A percentile compares a stretch with the other conserved stretches of the same genome.
phyloP scores from a whole-genome alignment of 169 alveolate genomes.

The Plasmodium knowlesi region DNA sequence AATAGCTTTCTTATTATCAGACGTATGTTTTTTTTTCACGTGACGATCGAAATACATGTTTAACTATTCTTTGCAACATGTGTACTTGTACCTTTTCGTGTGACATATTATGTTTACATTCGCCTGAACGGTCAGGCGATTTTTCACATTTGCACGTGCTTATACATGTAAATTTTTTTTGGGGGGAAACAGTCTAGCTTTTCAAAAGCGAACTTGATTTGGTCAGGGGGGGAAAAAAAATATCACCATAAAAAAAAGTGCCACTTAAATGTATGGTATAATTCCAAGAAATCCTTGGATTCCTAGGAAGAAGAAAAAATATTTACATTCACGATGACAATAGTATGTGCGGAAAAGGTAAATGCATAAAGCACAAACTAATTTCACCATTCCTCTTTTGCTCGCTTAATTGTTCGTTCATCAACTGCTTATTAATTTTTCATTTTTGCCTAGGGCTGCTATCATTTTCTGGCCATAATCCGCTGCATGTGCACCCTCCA shows the following conservation, averaged over 20 bases:
- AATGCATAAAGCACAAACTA: not conserved
- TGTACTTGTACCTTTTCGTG: not conserved
- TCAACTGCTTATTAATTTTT: not conserved
- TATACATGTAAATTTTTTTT: not conserved
- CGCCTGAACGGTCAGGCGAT: not conserved
- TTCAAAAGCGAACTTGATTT: not conserved
- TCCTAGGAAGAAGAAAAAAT: not conserved
- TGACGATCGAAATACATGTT: not conserved
- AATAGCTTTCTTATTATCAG: not conserved
- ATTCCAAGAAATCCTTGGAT: not conserved
- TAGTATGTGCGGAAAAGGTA: not conserved
- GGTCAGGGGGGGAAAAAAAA: not conserved
- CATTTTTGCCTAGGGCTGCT: not conserved
- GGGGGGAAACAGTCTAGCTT: not conserved
- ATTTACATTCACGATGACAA: not conserved
- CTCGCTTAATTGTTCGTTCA: not conserved
- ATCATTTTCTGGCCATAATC: not conserved
- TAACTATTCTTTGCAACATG: not conserved
- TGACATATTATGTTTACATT: not conserved
- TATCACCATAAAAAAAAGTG: not conserved
- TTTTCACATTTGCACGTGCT: not conserved
- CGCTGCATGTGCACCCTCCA: not conserved
- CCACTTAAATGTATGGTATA: not conserved
- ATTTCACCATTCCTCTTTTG: not conserved
- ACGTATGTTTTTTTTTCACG: not conserved